Evolutionary conservation across 495 filamentous ascomycete genomes (phyloP).

Genomic region (Neurospora tetraspora): DNA sequence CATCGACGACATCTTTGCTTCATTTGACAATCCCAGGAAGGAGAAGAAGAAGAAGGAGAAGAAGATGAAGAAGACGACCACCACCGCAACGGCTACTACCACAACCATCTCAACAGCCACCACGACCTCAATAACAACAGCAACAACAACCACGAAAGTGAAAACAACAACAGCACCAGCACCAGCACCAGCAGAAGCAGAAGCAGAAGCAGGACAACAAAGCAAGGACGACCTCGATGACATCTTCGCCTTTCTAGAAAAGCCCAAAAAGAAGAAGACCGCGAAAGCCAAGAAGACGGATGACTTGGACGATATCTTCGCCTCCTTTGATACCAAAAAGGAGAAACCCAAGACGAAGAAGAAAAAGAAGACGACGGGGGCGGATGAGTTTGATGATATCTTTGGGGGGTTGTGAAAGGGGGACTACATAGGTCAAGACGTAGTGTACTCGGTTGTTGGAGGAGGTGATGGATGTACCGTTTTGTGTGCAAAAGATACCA

Average conservation of each 20-base stretch:
- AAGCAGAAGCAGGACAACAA: no score
- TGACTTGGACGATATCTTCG: constrained; percentile 30
- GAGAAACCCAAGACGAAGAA: constrained; percentile 15
- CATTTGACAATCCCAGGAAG: constrained; percentile 3
- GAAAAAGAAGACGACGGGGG: constrained; percentile 7
- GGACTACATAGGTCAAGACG: not conserved
- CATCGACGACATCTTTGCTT: constrained; percentile 21
- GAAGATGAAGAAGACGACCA: constrained; percentile 4
- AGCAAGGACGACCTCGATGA: not conserved
- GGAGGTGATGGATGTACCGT: not conserved
- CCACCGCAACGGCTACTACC: not conserved
- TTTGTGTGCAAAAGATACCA: not conserved
- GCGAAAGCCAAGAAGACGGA: constrained; percentile 10
- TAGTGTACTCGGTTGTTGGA: not conserved
- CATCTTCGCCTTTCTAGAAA: not conserved
- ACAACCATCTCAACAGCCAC: not conserved
- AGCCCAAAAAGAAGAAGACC: constrained; percentile 4
- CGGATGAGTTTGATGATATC: constrained; percentile 26
- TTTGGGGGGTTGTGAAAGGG: constrained; percentile 11
- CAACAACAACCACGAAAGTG: not conserved
- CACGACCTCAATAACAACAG: not conserved
- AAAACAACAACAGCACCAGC: constrained; percentile 1
- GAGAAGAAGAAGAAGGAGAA: constrained; percentile 4
- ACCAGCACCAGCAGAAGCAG: not conserved
- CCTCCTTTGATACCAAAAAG: not conserved